Evolutionary conservation across 2,329 filamentous ascomycete genomes (phyloP).

Genomic region (Fusarium udum): DNA sequence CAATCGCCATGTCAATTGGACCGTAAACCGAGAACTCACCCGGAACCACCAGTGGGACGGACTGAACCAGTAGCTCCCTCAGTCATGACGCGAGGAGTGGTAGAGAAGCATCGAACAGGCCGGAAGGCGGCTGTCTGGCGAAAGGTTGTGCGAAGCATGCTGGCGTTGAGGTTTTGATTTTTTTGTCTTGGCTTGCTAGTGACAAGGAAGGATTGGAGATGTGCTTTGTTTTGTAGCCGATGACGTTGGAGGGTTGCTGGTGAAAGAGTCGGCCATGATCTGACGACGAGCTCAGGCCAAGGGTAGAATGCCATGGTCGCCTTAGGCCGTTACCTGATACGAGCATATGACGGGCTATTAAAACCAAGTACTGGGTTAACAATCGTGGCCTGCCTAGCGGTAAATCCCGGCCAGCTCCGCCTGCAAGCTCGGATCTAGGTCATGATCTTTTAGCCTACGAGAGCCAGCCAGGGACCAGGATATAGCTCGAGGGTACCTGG

Average conservation of each 20-base stretch:
- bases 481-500: constrained; percentile 12
- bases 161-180: constrained; percentile 34
- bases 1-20: constrained; percentile 17
- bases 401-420: constrained; percentile 40
- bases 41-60: constrained; percentile 61
- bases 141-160: constrained; percentile 75
- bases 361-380: constrained; percentile 29
- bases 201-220: constrained; percentile 16
- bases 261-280: constrained; percentile 40
- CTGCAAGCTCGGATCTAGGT: constrained; percentile 31
- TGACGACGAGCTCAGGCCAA: constrained; percentile 27
- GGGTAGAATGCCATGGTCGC: not conserved
- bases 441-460: constrained; percentile 26
- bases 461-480: constrained; percentile 17
- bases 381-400: constrained; percentile 15
- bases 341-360: fast-evolving
- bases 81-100: constrained; percentile 69
- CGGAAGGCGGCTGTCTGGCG: constrained; percentile 64
- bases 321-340: constrained; percentile 24
- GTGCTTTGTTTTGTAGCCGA: constrained; percentile 37
- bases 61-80: constrained; percentile 76
- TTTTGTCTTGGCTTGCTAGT: constrained; percentile 17
- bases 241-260: constrained; percentile 40
- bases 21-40: constrained; percentile 54
- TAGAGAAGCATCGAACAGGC: constrained; percentile 70